Evolutionary conservation across 345 rosid species (phyloP).

Genomic region (Camelina sativa): DNA sequence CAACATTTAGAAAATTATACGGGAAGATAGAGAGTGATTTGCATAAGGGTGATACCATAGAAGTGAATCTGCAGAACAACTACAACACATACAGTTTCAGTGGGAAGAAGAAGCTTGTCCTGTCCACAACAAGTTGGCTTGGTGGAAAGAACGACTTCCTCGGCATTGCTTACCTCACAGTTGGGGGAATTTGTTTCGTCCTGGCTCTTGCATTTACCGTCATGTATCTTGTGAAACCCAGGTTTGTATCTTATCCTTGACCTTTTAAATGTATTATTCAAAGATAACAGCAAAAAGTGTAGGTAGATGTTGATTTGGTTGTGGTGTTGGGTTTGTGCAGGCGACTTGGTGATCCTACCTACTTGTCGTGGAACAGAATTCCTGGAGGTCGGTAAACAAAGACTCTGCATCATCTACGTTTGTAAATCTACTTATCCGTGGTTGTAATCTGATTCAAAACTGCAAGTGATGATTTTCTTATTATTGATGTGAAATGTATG

Average conservation of each 20-base stretch:
- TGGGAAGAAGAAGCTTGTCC: slow-evolving; percentile 94
- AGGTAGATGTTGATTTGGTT: slow-evolving; percentile 6
- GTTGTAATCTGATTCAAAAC: slow-evolving; percentile 31
- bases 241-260: slow-evolving; percentile 49
- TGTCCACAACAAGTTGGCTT: slow-evolving; percentile 96
- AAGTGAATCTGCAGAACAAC: slow-evolving; percentile 62
- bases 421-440: slow-evolving; percentile 33
- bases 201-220: slow-evolving; percentile 79
- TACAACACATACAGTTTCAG: slow-evolving; percentile 94
- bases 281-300: slow-evolving; percentile 20
- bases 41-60: slow-evolving; percentile 51
- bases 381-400: slow-evolving; percentile 60
- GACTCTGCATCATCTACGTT: slow-evolving; percentile 1
- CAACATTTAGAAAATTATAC: slow-evolving; percentile 93
- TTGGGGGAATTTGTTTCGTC: slow-evolving; percentile 88
- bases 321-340: slow-evolving; percentile 48
- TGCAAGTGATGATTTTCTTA: slow-evolving; percentile 17
- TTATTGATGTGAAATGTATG: slow-evolving; percentile 22
- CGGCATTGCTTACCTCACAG: slow-evolving; percentile 93
- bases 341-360: slow-evolving; percentile 94
- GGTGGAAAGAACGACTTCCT: slow-evolving; percentile 98
- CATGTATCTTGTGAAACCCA: slow-evolving; percentile 87
- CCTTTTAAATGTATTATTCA: not conserved
- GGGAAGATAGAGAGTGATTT: slow-evolving; percentile 94
- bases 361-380: slow-evolving; percentile 88